Percentiles rank a stretch among this genome's conserved stretches.
Conservation (phyloP, 1,139 yeast genomes). For the Pichia sp. region DNA sequence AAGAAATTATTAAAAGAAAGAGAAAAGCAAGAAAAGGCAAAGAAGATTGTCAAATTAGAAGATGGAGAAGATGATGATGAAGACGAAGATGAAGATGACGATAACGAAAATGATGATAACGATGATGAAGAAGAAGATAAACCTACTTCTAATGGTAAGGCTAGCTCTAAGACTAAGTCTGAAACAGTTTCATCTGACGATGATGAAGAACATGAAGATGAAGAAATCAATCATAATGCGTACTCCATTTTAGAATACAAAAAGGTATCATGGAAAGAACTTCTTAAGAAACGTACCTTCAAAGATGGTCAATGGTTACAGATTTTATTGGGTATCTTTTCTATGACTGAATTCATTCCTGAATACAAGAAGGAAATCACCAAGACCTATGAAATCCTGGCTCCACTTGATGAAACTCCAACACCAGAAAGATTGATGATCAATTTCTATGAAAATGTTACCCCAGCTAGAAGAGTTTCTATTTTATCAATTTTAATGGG, state of each 20-base stretch:
- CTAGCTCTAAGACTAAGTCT: too few relatives aligned
- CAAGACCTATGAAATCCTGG: slow-evolving; percentile 48
- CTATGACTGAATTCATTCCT: slow-evolving; percentile 58
- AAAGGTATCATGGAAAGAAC: slow-evolving; percentile 71
- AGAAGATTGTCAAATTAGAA: slow-evolving; percentile 11
- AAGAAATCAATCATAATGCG: slow-evolving; percentile 45
- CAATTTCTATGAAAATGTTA: slow-evolving; percentile 50
- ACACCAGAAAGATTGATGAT: slow-evolving; percentile 48
- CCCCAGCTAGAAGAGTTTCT: slow-evolving; percentile 49
- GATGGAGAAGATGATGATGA: slow-evolving; percentile 24
- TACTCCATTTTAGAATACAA: slow-evolving; percentile 59
- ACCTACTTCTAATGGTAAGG: too few relatives aligned
- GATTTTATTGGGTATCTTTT: slow-evolving; percentile 68
- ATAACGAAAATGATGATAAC: too few relatives aligned
- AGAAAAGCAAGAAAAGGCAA: slow-evolving; percentile 21
- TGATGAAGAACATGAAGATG: slow-evolving; percentile 26
- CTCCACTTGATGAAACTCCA: slow-evolving; percentile 53
- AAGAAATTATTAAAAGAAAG: slow-evolving; percentile 25
- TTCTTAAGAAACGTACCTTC: slow-evolving; percentile 71
- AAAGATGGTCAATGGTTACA: slow-evolving; percentile 88
- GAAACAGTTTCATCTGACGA: too few relatives aligned
- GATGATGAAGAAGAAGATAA: too few relatives aligned
- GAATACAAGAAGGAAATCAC: slow-evolving; percentile 48
- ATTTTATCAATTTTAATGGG: slow-evolving; percentile 56
- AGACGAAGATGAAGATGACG: slow-evolving; percentile 20